Conservation (phyloP, 129 eudicot species). For the Tagetes patula region DNA sequence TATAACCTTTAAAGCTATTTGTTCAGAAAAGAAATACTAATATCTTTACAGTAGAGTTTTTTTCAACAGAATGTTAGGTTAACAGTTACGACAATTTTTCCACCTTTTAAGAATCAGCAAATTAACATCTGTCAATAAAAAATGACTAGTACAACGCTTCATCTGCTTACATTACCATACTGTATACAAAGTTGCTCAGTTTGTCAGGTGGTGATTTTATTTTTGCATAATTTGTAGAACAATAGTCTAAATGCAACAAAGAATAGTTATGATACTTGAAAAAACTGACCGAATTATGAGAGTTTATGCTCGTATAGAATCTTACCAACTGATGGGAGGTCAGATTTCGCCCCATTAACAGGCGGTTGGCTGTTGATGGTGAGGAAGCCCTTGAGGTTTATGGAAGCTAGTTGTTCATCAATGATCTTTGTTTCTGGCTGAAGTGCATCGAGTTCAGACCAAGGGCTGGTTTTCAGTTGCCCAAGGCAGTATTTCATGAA, state of each 20-base stretch:
- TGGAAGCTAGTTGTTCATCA: slow-evolving; percentile 57
- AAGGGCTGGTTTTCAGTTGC: slow-evolving; percentile 77
- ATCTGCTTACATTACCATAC: slow-evolving; percentile 12
- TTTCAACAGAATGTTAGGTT: too few species aligned
- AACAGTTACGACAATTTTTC: neutral
- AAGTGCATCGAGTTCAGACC: slow-evolving; percentile 95
- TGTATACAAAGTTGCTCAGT: neutral
- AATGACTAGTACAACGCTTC: neutral
- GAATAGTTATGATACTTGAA: neutral
- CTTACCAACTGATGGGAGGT: slow-evolving; percentile 84
- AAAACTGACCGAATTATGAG: neutral
- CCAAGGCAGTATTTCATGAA: slow-evolving; percentile 81
- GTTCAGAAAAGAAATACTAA: too few species aligned
- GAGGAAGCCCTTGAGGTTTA: slow-evolving; percentile 82
- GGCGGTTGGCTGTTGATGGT: slow-evolving; percentile 97
- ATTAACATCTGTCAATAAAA: neutral
- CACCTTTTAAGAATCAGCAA: neutral
- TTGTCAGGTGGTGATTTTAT: neutral
- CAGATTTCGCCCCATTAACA: slow-evolving; percentile 81
- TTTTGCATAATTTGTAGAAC: slow-evolving; percentile 10
- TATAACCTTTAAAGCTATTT: neutral
- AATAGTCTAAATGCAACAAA: neutral
- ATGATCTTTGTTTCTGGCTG: slow-evolving; percentile 96
- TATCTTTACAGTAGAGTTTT: too few species aligned
- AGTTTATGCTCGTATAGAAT: slow-evolving; percentile 9